Evolutionary conservation across 176 grass and related monocot genomes (phyloP), one percentile per base, ranked within the genome.

Genomic region (Oryza australiensis): DNA sequence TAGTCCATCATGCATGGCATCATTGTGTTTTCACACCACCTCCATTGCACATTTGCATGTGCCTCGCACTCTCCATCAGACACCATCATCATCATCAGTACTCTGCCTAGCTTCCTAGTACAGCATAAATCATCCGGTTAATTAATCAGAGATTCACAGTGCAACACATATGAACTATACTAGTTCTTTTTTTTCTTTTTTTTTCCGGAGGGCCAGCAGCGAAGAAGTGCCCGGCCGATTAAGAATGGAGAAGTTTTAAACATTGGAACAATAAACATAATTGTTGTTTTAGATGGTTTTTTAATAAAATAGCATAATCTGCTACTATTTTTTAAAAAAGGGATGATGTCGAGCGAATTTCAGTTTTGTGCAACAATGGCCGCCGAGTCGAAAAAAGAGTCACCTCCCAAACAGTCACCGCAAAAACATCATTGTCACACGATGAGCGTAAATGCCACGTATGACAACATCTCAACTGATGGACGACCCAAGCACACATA

Each of bases 1-100:
- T 35, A n/a, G 76, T 20, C 27, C 65, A 80, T 69, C 78, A 80
- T 38, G 59, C 15, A 55, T 26, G 33, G 29, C 53, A 26, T n/a
- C 15, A 12, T 23, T 30, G n/a, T 59, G 53, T 59, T 59, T 23
- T 59, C 53, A n/a, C 53, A 9, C 22, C 53, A 59, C 7, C 53
- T 59, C 53, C 53, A 23, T 7, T 16, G 48, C 43, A 46, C 12
- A 14, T 14, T 20, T 20, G 48, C 53, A 22, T 59, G 49, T 55
- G 16, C 55, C 55, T 60, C 22, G 9, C 68, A 14, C 68, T 3
- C 46, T 74, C 72, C 72, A 23, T 3, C 55, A 40, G 35, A 62
- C 55, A 40, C 32, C 53, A 24, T 62, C n/a, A 72, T 62, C n/a
- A 72, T 71, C 5, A 26, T 20, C 49, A 7, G 49, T 15, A 13